These are phyloP conservation scores for Agaricus blazei DNA, from an alignment of 768 basidiomycete genomes.

Conservation along the genomic window DNA sequence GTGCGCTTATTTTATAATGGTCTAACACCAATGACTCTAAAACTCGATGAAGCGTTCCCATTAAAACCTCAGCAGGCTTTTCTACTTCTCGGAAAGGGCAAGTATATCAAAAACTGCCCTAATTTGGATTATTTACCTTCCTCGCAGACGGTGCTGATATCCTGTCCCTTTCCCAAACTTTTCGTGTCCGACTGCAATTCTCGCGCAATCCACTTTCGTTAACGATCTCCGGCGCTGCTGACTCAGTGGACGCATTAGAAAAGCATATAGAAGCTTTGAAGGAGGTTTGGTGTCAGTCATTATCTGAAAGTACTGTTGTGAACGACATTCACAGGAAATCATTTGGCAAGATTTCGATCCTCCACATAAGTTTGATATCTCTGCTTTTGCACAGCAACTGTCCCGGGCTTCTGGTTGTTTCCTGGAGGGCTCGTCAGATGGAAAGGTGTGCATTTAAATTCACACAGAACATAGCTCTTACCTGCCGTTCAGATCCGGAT, in stretches of 20 bases:
- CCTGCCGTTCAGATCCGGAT: conserved; percentile 43
- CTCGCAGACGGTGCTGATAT: conserved; percentile 59
- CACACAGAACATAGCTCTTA: neutral
- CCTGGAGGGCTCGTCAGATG: conserved; percentile 45
- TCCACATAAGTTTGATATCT: conserved; percentile 39
- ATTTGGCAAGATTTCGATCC: conserved; percentile 32
- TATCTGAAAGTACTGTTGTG: neutral
- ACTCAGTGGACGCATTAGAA: conserved; percentile 41
- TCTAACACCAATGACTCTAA: conserved; percentile 2
- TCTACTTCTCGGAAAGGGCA: conserved; percentile 69
- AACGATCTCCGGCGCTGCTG: conserved; percentile 52
- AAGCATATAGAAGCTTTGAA: conserved; percentile 44
- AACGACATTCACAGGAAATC: conserved; percentile 30
- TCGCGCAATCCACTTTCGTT: conserved; percentile 51
- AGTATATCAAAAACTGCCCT: conserved; percentile 7
- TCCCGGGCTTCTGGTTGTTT: conserved; percentile 68
- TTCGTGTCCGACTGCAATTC: conserved; percentile 60
- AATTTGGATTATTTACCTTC: conserved; percentile 3
- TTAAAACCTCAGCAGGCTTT: conserved; percentile 60
- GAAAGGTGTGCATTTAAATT: conserved; percentile 32
- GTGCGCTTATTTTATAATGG: conserved; percentile 29
- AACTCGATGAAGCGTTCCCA: conserved; percentile 39
- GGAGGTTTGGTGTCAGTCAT: conserved; percentile 31
- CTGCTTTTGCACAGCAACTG: conserved; percentile 48
- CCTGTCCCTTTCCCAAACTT: conserved; percentile 50